Percentiles rank a stretch among this genome's conserved stretches.
Conservation (phyloP, 1,284 basidiomycete genomes). For the Thecaphora frezii region DNA sequence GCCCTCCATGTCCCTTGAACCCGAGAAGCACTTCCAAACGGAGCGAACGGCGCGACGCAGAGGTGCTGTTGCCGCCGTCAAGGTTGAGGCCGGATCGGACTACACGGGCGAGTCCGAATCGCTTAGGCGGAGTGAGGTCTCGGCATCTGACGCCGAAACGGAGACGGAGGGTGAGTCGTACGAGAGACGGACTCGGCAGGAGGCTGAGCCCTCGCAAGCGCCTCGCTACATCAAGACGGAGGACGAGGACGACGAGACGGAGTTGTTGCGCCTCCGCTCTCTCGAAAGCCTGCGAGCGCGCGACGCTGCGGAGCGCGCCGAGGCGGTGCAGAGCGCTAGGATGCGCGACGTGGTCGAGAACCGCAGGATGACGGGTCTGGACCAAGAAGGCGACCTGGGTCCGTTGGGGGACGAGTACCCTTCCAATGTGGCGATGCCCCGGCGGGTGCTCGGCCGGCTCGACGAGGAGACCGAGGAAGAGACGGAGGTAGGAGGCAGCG, state of each 20-base stretch:
- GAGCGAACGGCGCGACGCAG: background rate
- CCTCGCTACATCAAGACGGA: slow-evolving; percentile 21
- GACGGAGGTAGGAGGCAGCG: slow-evolving; percentile 31
- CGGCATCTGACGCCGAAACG: slow-evolving; percentile 21
- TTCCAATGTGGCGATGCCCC: slow-evolving; percentile 25
- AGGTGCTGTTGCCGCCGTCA: slow-evolving; percentile 1
- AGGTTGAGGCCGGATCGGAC: slow-evolving; percentile 8
- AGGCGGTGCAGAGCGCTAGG: slow-evolving; percentile 26
- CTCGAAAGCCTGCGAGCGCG: slow-evolving; percentile 32
- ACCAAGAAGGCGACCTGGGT: slow-evolving; percentile 5
- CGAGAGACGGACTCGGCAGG: slow-evolving; percentile 3
- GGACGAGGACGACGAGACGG: slow-evolving; percentile 8
- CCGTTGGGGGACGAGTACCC: slow-evolving; percentile 21
- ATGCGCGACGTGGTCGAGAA: slow-evolving; percentile 37
- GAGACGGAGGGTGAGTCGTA: slow-evolving; percentile 9
- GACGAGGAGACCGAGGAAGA: slow-evolving; percentile 55
- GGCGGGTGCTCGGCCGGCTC: slow-evolving; percentile 42
- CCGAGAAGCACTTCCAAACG: slow-evolving; percentile 28
- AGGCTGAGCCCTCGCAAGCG: background rate
- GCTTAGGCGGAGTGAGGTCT: slow-evolving; percentile 5
- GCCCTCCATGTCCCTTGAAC: slow-evolving; percentile 8
- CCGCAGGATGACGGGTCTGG: slow-evolving; percentile 35
- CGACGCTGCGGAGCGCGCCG: slow-evolving; percentile 32
- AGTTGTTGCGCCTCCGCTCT: slow-evolving; percentile 18
- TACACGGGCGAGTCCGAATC: slow-evolving; percentile 12